These are phyloP conservation scores for Discostella pseudostelligera DNA, from an alignment of 108 stramenopile species.

Conservation along the genomic window DNA sequence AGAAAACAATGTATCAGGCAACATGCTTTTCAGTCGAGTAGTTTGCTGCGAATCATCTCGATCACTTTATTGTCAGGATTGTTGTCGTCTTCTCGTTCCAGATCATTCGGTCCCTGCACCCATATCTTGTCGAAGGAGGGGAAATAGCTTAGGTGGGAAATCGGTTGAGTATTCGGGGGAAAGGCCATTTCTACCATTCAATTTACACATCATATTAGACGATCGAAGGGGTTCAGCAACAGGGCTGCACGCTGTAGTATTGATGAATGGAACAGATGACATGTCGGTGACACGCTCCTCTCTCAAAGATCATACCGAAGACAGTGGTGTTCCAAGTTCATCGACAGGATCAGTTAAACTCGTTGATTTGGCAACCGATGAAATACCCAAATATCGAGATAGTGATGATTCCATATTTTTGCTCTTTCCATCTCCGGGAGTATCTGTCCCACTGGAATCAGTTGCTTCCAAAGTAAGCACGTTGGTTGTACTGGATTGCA, in stretches of 20 bases:
- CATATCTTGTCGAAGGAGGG: constrained; percentile 30
- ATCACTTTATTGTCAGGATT: constrained; percentile 70
- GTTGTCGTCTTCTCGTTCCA: constrained; percentile 58
- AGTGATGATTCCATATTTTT: constrained; percentile 40
- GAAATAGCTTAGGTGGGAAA: too few species aligned
- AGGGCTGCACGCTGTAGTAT: constrained; percentile 58
- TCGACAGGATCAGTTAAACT: constrained; percentile 21
- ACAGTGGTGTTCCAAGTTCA: not conserved
- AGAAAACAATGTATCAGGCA: constrained; percentile 8
- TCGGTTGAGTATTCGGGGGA: constrained; percentile 1
- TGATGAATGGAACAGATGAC: constrained; percentile 27
- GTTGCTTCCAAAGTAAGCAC: constrained; percentile 47
- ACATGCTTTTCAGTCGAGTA: constrained; percentile 21
- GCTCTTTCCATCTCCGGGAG: constrained; percentile 57
- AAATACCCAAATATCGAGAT: constrained; percentile 23
- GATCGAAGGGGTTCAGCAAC: constrained; percentile 64
- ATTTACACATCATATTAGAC: constrained; percentile 66
- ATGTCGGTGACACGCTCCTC: not conserved
- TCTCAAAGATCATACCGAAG: constrained; percentile 4
- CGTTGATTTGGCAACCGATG: constrained; percentile 28
- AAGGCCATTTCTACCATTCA: constrained; percentile 51
- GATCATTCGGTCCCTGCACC: constrained; percentile 47
- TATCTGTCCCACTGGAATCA: constrained; percentile 59
- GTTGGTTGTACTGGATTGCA: constrained; percentile 73
- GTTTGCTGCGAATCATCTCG: constrained; percentile 61